Evolutionary conservation across 805 yeast species (phyloP).

Genomic region (Dipodascopsis tothii): DNA sequence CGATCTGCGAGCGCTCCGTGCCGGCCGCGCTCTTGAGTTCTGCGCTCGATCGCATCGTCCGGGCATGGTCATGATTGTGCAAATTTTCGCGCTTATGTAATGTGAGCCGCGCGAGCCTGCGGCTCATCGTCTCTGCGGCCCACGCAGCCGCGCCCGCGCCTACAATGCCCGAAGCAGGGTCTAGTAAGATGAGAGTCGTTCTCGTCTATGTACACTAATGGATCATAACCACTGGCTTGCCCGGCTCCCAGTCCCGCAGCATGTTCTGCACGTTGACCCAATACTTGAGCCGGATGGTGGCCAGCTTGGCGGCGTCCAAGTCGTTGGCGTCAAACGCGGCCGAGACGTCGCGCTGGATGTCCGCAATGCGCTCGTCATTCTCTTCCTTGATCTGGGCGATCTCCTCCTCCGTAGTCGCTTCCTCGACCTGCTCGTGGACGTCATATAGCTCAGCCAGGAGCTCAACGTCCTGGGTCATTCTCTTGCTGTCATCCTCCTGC

Average conservation of each 20-base stretch:
- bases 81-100: no score
- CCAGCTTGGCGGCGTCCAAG: conserved; percentile 53
- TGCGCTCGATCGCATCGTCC: no score
- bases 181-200: no score
- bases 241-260: conserved; percentile 42
- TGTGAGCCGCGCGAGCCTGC: no score
- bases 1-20: no score
- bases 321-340: conserved; percentile 42
- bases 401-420: conserved; percentile 53
- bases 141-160: no score
- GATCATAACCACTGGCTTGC: conserved; percentile 22
- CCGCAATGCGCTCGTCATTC: conserved; percentile 50
- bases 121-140: no score
- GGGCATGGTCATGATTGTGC: no score
- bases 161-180: no score
- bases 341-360: conserved; percentile 41
- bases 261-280: conserved; percentile 74
- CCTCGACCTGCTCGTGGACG: conserved; percentile 74
- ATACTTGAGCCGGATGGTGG: conserved; percentile 68
- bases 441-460: conserved; percentile 72
- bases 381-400: conserved; percentile 45
- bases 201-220: no score
- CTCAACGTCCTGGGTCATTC: conserved; percentile 42
- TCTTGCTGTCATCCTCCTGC: conserved; percentile 45
- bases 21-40: no score